Evolutionary conservation across 768 basidiomycete genomes (phyloP).

Genomic region (Imleria badia): DNA sequence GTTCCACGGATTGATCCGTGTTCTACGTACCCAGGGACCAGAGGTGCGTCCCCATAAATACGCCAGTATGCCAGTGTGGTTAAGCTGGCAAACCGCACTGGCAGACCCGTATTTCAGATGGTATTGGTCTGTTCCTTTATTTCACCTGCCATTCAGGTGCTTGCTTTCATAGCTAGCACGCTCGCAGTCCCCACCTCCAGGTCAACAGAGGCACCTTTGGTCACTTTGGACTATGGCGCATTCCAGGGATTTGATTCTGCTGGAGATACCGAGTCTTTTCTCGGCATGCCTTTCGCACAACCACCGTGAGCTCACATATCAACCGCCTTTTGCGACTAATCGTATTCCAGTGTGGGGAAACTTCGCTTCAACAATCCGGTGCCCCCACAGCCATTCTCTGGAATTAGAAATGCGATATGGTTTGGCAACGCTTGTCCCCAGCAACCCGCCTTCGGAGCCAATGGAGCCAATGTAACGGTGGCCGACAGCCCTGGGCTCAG

Average conservation of each 20-base stretch:
- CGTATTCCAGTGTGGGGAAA: conserved; percentile 6
- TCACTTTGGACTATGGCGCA: conserved; percentile 19
- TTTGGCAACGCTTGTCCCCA: conserved; percentile 42
- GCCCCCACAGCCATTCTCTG: not conserved
- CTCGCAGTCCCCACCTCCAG: not conserved
- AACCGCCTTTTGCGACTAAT: not conserved
- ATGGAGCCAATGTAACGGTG: not conserved
- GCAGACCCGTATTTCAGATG: not conserved
- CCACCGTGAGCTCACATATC: not conserved
- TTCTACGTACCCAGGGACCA: too few species aligned
- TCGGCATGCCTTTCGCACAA: not conserved
- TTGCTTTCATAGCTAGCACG: not conserved
- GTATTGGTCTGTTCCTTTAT: not conserved
- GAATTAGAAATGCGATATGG: not conserved
- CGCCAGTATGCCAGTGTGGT: too few species aligned
- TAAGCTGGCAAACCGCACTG: not conserved
- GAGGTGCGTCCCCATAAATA: too few species aligned
- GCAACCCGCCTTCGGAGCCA: conserved; percentile 16
- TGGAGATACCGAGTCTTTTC: not conserved
- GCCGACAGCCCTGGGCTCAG: not conserved
- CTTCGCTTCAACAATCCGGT: conserved; percentile 20
- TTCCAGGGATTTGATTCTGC: conserved; percentile 16
- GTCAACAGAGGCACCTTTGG: not conserved
- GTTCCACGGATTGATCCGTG: too few species aligned
- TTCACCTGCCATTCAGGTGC: not conserved